Evolutionary conservation across 2,329 filamentous ascomycete species (phyloP).

Genomic region (Coniosporium tulheliwenetii): DNA sequence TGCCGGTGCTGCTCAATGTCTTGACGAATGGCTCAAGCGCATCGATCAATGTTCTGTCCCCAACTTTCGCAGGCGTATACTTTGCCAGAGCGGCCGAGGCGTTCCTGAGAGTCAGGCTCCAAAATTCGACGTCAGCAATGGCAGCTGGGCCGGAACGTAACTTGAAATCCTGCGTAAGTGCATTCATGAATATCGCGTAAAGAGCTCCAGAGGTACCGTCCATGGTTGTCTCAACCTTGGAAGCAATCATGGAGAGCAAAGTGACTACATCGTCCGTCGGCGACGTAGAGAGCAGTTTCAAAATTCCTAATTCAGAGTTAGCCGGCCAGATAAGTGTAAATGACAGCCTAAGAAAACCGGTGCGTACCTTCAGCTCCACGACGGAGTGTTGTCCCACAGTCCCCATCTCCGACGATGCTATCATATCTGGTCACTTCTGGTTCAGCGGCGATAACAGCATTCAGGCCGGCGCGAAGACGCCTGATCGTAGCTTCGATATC

Average conservation of each 20-base stretch:
- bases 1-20: constrained; percentile 46
- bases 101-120: constrained; percentile 53
- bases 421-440: constrained; percentile 52
- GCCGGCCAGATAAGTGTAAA: no score
- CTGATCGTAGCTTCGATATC: constrained; percentile 36
- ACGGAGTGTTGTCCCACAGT: constrained; percentile 76
- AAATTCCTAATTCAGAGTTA: no score
- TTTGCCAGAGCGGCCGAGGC: constrained; percentile 56
- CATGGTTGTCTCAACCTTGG: constrained; percentile 53
- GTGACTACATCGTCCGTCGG: constrained; percentile 41
- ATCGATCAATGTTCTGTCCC: constrained; percentile 83
- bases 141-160: constrained; percentile 31
- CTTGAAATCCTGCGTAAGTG: constrained; percentile 54
- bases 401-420: constrained; percentile 77
- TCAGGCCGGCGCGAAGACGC: constrained; percentile 38
- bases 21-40: constrained; percentile 79
- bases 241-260: constrained; percentile 44
- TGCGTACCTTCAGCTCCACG: constrained; percentile 86
- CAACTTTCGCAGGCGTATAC: constrained; percentile 80
- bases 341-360: no score
- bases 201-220: constrained; percentile 61
- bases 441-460: constrained; percentile 48
- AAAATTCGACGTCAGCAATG: constrained; percentile 32
- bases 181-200: constrained; percentile 81
- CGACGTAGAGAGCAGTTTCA: constrained; percentile 21